Evolutionary conservation across 2,329 filamentous ascomycete genomes (phyloP).

Genomic region (Pyrenophora graminea): DNA sequence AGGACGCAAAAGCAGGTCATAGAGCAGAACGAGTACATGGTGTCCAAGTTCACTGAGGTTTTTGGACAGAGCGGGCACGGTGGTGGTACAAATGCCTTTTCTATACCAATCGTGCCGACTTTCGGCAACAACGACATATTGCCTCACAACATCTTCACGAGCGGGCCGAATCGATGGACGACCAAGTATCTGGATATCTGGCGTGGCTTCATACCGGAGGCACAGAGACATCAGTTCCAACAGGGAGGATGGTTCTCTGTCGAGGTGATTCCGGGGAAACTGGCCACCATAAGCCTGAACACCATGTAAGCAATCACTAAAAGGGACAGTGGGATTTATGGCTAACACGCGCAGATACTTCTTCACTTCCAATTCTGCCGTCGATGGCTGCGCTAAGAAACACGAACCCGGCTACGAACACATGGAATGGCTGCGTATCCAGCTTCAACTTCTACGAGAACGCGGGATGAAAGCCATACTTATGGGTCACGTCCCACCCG

Average conservation of each 20-base stretch:
- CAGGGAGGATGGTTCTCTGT: conserved; percentile 94
- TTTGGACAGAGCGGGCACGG: conserved; percentile 62
- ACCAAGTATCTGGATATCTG: conserved; percentile 77
- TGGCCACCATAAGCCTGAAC: conserved; percentile 93
- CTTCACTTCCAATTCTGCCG: conserved; percentile 88
- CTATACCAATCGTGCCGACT: conserved; percentile 82
- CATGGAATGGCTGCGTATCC: conserved; percentile 92
- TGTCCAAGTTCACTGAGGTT: conserved; percentile 74
- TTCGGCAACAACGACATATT: conserved; percentile 98
- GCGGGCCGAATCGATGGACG: conserved; percentile 87
- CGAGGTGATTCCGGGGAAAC: conserved; percentile 82
- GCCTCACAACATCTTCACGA: conserved; percentile 89
- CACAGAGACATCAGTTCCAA: conserved; percentile 86
- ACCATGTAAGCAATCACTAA: conserved; percentile 62
- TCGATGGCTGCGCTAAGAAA: conserved; percentile 81
- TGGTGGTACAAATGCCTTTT: conserved; percentile 57
- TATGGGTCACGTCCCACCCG: conserved; percentile 91
- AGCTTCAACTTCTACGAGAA: conserved; percentile 79
- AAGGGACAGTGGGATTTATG: neutral
- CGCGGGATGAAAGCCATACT: conserved; percentile 92
- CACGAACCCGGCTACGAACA: conserved; percentile 90
- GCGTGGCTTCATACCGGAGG: conserved; percentile 86
- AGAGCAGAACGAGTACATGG: conserved; percentile 73
- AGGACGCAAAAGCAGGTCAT: conserved; percentile 77
- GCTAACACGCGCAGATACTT: conserved; percentile 65